Evolutionary conservation across 2,329 filamentous ascomycete genomes (phyloP), one percentile per base, ranked within the genome.

Genomic region (Nigrospora osmanthi): DNA sequence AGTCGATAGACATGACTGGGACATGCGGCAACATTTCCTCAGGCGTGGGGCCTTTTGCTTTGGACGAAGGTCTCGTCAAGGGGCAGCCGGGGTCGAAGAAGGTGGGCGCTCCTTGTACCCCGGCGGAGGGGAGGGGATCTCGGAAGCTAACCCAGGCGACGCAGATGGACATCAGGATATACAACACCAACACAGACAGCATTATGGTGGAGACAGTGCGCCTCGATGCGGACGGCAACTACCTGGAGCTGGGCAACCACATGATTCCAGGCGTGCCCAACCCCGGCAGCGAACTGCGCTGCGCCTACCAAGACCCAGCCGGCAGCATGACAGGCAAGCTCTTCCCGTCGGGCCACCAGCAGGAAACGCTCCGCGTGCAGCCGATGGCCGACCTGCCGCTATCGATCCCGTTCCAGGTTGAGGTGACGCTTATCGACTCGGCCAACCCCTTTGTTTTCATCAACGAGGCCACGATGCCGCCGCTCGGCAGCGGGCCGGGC

Each of bases 1-100:
- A 68, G 5, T 64, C 69, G 10, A 67, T 83, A 2, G 79, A 83
- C 49, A 67, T 77, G 35, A 73, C 72, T 0, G 76, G 79, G 2
- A 84, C 81, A 47, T 83, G 80, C 52, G 80, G 79, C 5, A 83
- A 83, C 49, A 78, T 84, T 69, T 74, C 65, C n/a, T 70, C 72
- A 15, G 76, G 72, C 0, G 70, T 83, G 30, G 80, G 77, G 0
- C 78, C 80, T 0, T 82, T 77, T 55, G 79, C 77, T 0, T 64
- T 80, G 9, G 71, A 82, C 48, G 64, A 75, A 31, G 64, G 71
- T 69, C 9, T 67, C 69, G 46, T 63, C 44, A 15, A 12, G 11
- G 38, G 31, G 30, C 38, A 28, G 10, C n/a, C n/a, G 28, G 23
- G 23, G 23, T 23, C 10, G 36, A 12, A 17, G 14, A 23, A 13